Conservation (phyloP, 257 asterid species). For the Hygrophila difformis region DNA sequence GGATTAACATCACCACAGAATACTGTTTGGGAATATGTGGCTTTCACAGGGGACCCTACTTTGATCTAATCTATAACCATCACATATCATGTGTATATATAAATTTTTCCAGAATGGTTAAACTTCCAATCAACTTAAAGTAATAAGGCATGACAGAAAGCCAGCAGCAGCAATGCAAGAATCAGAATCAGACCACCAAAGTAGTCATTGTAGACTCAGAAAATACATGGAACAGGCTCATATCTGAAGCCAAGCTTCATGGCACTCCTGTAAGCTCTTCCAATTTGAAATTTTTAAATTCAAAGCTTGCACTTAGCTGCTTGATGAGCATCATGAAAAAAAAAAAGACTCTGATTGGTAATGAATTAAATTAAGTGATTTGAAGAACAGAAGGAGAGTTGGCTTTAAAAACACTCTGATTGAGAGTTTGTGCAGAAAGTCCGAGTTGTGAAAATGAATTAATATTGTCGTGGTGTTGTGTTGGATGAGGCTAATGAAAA, state of each 20-base stretch:
- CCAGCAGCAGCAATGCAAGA: conserved; percentile 13
- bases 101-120: not conserved
- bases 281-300: not conserved
- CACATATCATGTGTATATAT: too few relatives aligned
- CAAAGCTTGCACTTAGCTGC: not conserved
- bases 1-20: conserved; percentile 4
- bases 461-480: too few relatives aligned
- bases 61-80: conserved; percentile 15
- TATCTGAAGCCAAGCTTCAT: conserved; percentile 29
- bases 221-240: conserved; percentile 35
- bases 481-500: too few relatives aligned
- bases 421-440: too few relatives aligned
- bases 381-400: too few relatives aligned
- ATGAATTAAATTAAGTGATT: too few relatives aligned
- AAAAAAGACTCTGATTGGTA: too few relatives aligned
- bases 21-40: not conserved
- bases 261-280: conserved; percentile 29
- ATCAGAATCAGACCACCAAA: too few relatives aligned
- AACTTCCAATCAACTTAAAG: too few relatives aligned
- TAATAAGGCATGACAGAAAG: conserved; percentile 26
- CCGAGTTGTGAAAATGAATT: too few relatives aligned
- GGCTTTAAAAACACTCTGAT: too few relatives aligned
- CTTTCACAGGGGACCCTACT: conserved; percentile 22
- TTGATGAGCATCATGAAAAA: not conserved
- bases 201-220: conserved; percentile 29